Conservation (phyloP, 148 eudicot species). For the Rhododendron vialii region DNA sequence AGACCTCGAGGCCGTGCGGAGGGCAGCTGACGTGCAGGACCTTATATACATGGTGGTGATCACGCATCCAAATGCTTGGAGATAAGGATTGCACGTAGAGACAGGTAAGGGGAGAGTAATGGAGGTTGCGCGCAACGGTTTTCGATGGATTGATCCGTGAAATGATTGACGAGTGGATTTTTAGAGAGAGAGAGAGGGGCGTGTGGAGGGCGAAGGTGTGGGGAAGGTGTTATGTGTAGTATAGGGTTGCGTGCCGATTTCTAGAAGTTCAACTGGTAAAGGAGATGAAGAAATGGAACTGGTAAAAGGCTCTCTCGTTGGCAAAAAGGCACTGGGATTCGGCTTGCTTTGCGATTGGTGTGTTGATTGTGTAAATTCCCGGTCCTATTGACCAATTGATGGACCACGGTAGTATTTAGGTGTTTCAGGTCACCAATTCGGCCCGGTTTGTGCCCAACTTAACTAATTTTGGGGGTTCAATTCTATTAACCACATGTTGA, state of each 20-base stretch:
- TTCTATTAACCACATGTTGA: too few relatives aligned
- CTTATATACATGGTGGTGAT: constrained; percentile 19
- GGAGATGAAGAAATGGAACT: not conserved
- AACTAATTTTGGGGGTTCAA: too few relatives aligned
- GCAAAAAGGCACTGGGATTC: not conserved
- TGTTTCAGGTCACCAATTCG: too few relatives aligned
- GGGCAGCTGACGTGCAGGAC: constrained; percentile 9
- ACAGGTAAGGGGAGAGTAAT: not conserved
- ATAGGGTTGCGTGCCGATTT: constrained; percentile 15
- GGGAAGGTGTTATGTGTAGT: not conserved
- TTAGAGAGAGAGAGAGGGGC: not conserved
- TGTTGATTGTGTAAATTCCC: not conserved
- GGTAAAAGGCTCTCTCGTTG: not conserved
- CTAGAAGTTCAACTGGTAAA: not conserved
- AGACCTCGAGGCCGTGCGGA: constrained; percentile 15
- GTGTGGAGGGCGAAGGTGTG: constrained; percentile 14
- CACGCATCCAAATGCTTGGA: constrained; percentile 19
- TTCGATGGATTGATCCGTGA: not conserved
- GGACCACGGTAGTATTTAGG: too few relatives aligned
- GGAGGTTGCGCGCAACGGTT: not conserved
- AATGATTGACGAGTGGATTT: not conserved
- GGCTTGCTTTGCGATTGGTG: not conserved
- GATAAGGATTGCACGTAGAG: not conserved
- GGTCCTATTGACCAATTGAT: not conserved
- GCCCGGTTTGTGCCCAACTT: not conserved